Conservation (phyloP, 495 filamentous ascomycete species). For the Aspergillus nidulans region DNA sequence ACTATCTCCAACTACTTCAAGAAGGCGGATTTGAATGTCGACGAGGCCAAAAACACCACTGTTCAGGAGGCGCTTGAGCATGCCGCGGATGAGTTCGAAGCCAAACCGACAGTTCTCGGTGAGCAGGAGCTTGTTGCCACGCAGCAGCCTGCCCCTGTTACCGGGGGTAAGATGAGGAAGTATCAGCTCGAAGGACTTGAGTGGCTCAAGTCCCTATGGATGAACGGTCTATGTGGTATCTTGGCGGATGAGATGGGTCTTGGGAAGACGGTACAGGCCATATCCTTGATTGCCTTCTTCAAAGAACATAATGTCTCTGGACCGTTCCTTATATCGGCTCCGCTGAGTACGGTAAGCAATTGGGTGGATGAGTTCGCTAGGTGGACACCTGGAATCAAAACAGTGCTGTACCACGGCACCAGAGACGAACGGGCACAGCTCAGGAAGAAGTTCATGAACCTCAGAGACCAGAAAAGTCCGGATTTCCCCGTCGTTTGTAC, state of each 20-base stretch:
- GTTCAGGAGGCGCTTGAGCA: conserved; percentile 53
- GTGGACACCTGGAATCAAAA: conserved; percentile 84
- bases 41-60: conserved; percentile 42
- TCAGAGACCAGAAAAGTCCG: conserved; percentile 54
- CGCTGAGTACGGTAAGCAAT: conserved; percentile 86
- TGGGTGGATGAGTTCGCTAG: conserved; percentile 94
- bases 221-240: conserved; percentile 94
- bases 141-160: conserved; percentile 77
- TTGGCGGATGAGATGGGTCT: conserved; percentile 97
- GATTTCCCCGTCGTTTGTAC: conserved; percentile 91
- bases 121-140: conserved; percentile 76
- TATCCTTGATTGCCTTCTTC: conserved; percentile 82
- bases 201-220: conserved; percentile 81
- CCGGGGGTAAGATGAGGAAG: conserved; percentile 83
- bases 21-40: conserved; percentile 51
- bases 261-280: conserved; percentile 93
- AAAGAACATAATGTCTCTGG: conserved; percentile 82
- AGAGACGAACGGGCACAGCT: conserved; percentile 70
- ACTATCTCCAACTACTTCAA: conserved; percentile 56
- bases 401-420: conserved; percentile 82
- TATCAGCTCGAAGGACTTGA: conserved; percentile 94
- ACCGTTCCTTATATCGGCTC: conserved; percentile 85
- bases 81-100: conserved; percentile 50
- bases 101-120: conserved; percentile 61
- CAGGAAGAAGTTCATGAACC: conserved; percentile 54